phyloP scores from a whole-genome alignment of 2,329 filamentous ascomycete species.

The Verticillium dahliae region DNA sequence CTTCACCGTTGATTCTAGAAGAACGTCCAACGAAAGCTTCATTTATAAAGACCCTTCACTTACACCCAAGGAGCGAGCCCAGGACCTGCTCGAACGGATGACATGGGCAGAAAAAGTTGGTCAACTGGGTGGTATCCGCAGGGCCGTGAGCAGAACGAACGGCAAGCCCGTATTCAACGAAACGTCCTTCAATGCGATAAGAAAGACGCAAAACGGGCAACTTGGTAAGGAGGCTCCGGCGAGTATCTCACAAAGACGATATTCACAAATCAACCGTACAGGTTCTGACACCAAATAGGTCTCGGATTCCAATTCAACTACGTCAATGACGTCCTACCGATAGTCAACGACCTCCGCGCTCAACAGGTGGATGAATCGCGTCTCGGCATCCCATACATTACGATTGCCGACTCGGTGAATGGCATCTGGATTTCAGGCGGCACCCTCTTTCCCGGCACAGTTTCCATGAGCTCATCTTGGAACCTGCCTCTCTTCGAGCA shows the following conservation, averaged over 20 bases:
- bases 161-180: constrained; percentile 1
- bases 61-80: constrained; percentile 3
- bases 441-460: constrained; percentile 22
- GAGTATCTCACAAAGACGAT: too few species aligned
- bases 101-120: constrained; percentile 9
- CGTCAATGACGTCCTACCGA: constrained; percentile 17
- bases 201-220: constrained; percentile 7
- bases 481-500: constrained; percentile 22
- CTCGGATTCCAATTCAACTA: constrained; percentile 21
- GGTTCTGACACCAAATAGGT: constrained; percentile 8
- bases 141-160: constrained; percentile 3
- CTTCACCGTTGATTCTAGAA: not conserved
- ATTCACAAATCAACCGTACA: not conserved
- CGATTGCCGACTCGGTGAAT: constrained; percentile 20
- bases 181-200: constrained; percentile 2
- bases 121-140: constrained; percentile 6
- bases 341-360: constrained; percentile 16
- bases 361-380: constrained; percentile 12
- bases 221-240: not conserved
- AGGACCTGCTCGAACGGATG: constrained; percentile 6
- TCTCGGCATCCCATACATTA: constrained; percentile 17
- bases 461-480: constrained; percentile 21
- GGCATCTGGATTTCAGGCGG: constrained; percentile 20
- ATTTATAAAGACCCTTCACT: not conserved
- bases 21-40: not conserved